These are phyloP conservation scores for Larix kaempferi DNA, from an alignment of 75 land plant species.

Conservation along the genomic window DNA sequence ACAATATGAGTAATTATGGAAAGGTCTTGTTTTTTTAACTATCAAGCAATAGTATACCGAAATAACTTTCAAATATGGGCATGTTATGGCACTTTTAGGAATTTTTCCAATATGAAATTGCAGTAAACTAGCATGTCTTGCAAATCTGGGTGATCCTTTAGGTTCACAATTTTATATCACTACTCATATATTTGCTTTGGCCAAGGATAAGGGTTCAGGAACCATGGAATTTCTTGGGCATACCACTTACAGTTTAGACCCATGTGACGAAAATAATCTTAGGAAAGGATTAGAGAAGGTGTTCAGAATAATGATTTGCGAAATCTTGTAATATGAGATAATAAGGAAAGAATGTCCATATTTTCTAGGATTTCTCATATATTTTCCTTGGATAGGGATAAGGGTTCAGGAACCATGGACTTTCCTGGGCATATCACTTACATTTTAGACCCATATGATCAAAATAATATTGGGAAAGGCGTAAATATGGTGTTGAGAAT, in stretches of 20 bases:
- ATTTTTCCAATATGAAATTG: too few species aligned
- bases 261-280: conserved; percentile 38
- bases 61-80: too few species aligned
- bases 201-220: conserved; percentile 63
- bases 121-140: too few species aligned
- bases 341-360: conserved; percentile 40
- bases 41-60: too few species aligned
- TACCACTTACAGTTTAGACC: conserved; percentile 11
- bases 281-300: conserved; percentile 40
- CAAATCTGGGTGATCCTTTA: too few species aligned
- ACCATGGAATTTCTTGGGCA: conserved; percentile 15
- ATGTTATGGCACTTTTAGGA: too few species aligned
- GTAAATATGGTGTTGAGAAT: conserved; percentile 50
- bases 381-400: conserved; percentile 60
- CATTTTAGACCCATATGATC: conserved; percentile 25
- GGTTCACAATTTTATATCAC: conserved; percentile 19
- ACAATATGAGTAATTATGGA: too few species aligned
- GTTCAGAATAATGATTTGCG: neutral
- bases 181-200: too few species aligned
- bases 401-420: conserved; percentile 46
- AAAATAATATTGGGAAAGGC: conserved; percentile 35
- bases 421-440: conserved; percentile 23
- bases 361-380: conserved; percentile 64
- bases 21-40: too few species aligned
- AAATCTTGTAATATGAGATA: conserved; percentile 7